phyloP scores from a whole-genome alignment of 148 eudicot species.

The Pharnaceum exiguum region DNA sequence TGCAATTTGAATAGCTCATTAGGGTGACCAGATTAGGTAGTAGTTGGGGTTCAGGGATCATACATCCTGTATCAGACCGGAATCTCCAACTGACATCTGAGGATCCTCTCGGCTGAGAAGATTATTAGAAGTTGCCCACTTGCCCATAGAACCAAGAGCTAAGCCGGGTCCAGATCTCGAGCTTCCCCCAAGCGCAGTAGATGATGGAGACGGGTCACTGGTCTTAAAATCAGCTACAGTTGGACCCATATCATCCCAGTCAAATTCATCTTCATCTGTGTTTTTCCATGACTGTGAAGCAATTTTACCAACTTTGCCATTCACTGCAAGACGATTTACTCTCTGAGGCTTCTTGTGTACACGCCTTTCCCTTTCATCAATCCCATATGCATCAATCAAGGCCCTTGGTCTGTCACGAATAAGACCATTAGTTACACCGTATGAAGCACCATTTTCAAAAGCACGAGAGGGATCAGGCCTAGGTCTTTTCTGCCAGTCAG shows the following conservation, averaged over 20 bases:
- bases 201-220: slow-evolving; percentile 26
- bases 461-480: slow-evolving; percentile 28
- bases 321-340: slow-evolving; percentile 22
- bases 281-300: slow-evolving; percentile 59
- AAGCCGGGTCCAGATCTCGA: slow-evolving; percentile 32
- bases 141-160: slow-evolving; percentile 28
- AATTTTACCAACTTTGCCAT: slow-evolving; percentile 30
- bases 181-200: slow-evolving; percentile 29
- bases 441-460: slow-evolving; percentile 27
- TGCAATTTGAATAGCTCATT: too few species aligned
- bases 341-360: slow-evolving; percentile 33
- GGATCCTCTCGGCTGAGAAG: slow-evolving; percentile 26
- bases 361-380: slow-evolving; percentile 49
- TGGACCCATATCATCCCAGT: slow-evolving; percentile 83
- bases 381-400: slow-evolving; percentile 89
- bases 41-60: slow-evolving; percentile 25
- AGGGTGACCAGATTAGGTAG: neutral
- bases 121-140: slow-evolving; percentile 30
- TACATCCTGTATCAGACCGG: slow-evolving; percentile 38
- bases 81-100: slow-evolving; percentile 37
- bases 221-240: slow-evolving; percentile 35
- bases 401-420: slow-evolving; percentile 71
- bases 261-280: slow-evolving; percentile 85
- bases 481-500: slow-evolving; percentile 39
- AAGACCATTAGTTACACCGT: slow-evolving; percentile 32